Evolutionary conservation across 306 rosid species (phyloP).

Genomic region (Begonia masoniana): DNA sequence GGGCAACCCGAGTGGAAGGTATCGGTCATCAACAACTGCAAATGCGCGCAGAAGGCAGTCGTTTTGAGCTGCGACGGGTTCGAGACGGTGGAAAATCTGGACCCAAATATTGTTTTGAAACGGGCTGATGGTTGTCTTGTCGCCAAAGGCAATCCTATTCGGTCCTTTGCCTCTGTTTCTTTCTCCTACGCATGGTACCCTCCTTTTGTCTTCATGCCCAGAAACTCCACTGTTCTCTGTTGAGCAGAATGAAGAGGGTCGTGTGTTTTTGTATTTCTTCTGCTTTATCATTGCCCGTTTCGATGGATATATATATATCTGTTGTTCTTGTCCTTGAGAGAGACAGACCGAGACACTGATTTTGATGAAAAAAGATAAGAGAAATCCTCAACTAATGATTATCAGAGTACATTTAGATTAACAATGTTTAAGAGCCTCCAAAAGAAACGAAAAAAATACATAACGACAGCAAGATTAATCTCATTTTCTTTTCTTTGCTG

Average conservation of each 20-base stretch:
- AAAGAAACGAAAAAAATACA: neutral
- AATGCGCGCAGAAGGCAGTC: conserved; percentile 23
- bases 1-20: conserved; percentile 52
- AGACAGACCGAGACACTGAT: too few relatives aligned
- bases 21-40: conserved; percentile 36
- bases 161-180: conserved; percentile 5
- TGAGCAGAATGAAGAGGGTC: conserved; percentile 1
- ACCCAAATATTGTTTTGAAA: conserved; percentile 16
- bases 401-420: too few relatives aligned
- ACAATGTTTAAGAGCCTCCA: too few relatives aligned
- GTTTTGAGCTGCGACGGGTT: conserved; percentile 25
- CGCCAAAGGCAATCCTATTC: conserved; percentile 19
- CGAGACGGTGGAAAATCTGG: conserved; percentile 17
- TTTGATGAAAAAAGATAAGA: too few relatives aligned
- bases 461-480: neutral
- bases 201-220: conserved; percentile 29
- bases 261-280: neutral
- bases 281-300: neutral
- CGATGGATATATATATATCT: neutral
- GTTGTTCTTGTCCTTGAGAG: too few relatives aligned
- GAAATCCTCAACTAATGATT: too few relatives aligned
- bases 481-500: conserved; percentile 34
- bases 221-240: conserved; percentile 13
- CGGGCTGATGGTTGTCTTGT: conserved; percentile 27
- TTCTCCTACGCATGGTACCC: conserved; percentile 60